Evolutionary conservation across 2,329 filamentous ascomycete species (phyloP).

Genomic region (Neocucurbitaria cava): DNA sequence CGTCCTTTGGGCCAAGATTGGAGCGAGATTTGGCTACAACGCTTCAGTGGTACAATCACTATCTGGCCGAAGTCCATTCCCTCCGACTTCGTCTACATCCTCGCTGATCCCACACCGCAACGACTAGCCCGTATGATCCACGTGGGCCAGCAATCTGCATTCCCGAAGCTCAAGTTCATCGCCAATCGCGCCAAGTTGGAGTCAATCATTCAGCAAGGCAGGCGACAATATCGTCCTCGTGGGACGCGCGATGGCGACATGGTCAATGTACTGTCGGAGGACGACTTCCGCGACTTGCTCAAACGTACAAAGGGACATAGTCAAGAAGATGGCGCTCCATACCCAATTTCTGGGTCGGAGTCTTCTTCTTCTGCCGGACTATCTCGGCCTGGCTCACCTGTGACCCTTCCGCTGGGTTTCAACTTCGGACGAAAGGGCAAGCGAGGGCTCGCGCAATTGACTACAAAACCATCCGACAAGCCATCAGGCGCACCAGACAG

Average conservation of each 20-base stretch:
- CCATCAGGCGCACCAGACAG: constrained; percentile 28
- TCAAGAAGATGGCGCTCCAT: constrained; percentile 12
- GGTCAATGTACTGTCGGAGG: constrained; percentile 53
- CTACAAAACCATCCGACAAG: not conserved
- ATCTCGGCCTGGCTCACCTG: constrained; percentile 36
- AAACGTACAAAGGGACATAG: constrained; percentile 33
- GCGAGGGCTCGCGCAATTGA: constrained; percentile 19
- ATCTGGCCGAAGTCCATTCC: constrained; percentile 87
- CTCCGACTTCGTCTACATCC: constrained; percentile 84
- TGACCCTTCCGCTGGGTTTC: constrained; percentile 38
- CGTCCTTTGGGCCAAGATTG: constrained; percentile 93
- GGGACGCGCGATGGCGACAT: constrained; percentile 43
- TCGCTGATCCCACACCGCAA: constrained; percentile 79
- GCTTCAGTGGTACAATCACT: constrained; percentile 92
- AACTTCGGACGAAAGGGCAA: constrained; percentile 31
- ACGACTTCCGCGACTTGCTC: constrained; percentile 54
- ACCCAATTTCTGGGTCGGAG: constrained; percentile 37
- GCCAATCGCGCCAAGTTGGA: constrained; percentile 87
- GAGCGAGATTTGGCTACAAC: constrained; percentile 95
- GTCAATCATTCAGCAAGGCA: constrained; percentile 66
- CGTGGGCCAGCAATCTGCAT: constrained; percentile 86
- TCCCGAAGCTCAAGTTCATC: constrained; percentile 91
- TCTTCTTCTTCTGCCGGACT: constrained; percentile 36
- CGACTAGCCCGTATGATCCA: constrained; percentile 88
- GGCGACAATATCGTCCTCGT: constrained; percentile 51